Conservation (phyloP, 2,329 filamentous ascomycete species). For the Penicillium olsonii region DNA sequence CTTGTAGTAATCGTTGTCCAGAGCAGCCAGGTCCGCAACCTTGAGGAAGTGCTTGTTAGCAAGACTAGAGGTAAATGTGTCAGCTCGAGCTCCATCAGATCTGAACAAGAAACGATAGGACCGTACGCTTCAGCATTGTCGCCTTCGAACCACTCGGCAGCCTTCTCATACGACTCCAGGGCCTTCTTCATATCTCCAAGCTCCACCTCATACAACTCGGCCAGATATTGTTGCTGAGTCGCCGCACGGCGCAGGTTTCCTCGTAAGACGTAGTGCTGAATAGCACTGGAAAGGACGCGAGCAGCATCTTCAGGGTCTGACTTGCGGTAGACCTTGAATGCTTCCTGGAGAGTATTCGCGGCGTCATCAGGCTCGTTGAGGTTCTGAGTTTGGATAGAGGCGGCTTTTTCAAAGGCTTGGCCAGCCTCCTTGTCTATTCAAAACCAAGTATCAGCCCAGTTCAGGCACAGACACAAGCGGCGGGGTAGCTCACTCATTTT, state of each 20-base stretch:
- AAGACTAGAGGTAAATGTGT: constrained; percentile 54
- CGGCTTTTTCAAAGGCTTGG: constrained; percentile 81
- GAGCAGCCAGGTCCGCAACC: constrained; percentile 80
- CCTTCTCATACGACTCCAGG: constrained; percentile 78
- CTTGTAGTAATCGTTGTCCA: constrained; percentile 81
- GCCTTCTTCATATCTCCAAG: constrained; percentile 76
- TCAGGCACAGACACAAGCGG: constrained; percentile 1
- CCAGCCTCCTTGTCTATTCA: constrained; percentile 77
- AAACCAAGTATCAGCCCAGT: neutral
- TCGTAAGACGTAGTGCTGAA: constrained; percentile 82
- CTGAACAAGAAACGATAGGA: neutral
- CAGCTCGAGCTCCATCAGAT: neutral
- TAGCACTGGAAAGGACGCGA: constrained; percentile 74
- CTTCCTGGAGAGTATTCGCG: constrained; percentile 83
- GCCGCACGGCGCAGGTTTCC: constrained; percentile 91
- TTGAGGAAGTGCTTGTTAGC: constrained; percentile 95
- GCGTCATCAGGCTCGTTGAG: constrained; percentile 92
- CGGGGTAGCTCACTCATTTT: constrained; percentile 65
- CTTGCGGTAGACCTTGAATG: constrained; percentile 93
- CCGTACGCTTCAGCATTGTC: constrained; percentile 78
- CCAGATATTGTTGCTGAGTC: constrained; percentile 84
- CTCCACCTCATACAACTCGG: constrained; percentile 81
- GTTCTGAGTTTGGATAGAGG: constrained; percentile 74
- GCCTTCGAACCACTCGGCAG: constrained; percentile 84
- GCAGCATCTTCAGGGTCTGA: constrained; percentile 80